These are phyloP conservation scores for Talaromyces wortmannii DNA, from an alignment of 495 filamentous ascomycete species.

Conservation along the genomic window DNA sequence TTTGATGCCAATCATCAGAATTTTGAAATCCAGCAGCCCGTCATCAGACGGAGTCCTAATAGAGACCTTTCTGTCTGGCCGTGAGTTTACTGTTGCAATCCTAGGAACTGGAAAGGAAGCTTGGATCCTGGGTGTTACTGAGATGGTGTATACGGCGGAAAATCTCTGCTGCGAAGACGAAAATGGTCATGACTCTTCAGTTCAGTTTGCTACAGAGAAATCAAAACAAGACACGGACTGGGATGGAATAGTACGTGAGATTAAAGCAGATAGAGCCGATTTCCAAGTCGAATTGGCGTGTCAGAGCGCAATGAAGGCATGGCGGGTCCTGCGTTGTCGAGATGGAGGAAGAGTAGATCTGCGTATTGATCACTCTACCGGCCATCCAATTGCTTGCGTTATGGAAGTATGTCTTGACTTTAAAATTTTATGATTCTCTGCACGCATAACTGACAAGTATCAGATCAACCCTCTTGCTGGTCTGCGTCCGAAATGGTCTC, in stretches of 20 bases:
- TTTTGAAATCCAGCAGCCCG: too few species aligned
- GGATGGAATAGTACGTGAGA: not conserved
- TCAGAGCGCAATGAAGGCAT: constrained; percentile 1
- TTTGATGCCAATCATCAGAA: too few species aligned
- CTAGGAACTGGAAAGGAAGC: too few species aligned
- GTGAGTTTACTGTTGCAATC: too few species aligned
- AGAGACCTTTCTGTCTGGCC: too few species aligned
- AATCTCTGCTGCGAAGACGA: too few species aligned
- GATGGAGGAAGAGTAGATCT: constrained; percentile 8
- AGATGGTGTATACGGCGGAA: too few species aligned
- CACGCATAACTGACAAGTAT: not conserved
- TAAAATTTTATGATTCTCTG: not conserved
- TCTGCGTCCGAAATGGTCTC: constrained; percentile 2
- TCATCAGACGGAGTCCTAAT: too few species aligned
- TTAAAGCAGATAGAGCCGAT: constrained; percentile 2
- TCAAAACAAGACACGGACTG: not conserved
- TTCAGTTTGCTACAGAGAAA: too few species aligned
- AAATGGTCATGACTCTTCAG: too few species aligned
- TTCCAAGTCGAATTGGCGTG: not conserved
- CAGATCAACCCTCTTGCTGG: constrained; percentile 4
- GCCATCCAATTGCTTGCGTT: not conserved
- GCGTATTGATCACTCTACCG: not conserved
- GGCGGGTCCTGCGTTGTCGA: constrained; percentile 1
- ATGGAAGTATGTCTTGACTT: constrained; percentile 4
- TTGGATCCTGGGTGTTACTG: too few species aligned